Percentiles rank a stretch among this genome's conserved stretches.
Conservation (phyloP, 2,329 filamentous ascomycete species). For the Endoconidiophora laricicola region DNA sequence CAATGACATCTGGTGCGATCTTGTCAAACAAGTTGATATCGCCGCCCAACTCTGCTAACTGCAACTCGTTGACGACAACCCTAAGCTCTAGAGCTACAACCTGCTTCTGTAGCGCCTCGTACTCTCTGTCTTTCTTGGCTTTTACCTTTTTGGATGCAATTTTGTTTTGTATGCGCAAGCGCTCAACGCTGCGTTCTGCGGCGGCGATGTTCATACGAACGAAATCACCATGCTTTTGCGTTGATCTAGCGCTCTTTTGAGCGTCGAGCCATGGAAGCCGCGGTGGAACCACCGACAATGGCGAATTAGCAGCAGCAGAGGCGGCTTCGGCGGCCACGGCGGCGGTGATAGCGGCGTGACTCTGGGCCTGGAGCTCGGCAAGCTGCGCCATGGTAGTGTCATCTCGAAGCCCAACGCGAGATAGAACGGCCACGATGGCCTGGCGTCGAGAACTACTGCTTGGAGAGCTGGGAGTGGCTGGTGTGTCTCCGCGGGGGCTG, state of each 20-base stretch:
- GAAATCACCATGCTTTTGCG: too few species aligned
- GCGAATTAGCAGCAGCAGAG: background rate
- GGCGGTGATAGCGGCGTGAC: too few species aligned
- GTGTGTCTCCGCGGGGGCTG: background rate
- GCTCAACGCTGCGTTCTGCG: too few species aligned
- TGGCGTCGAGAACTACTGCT: background rate
- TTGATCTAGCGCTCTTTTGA: too few species aligned
- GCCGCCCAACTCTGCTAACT: background rate
- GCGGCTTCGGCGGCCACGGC: too few species aligned
- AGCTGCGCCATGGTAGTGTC: background rate
- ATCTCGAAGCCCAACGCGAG: background rate
- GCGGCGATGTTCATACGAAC: too few species aligned
- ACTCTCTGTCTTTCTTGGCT: background rate
- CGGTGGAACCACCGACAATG: background rate
- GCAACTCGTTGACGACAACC: background rate
- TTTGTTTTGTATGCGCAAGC: background rate
- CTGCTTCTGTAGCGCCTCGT: background rate
- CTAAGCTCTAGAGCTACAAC: constrained; percentile 6
- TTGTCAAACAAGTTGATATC: background rate
- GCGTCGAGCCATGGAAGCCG: too few species aligned
- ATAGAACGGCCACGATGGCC: background rate
- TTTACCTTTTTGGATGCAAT: background rate
- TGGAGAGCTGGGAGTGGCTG: background rate
- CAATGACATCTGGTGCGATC: background rate
- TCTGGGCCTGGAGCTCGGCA: too few species aligned